Conservation (phyloP, 495 filamentous ascomycete species). For the Lophiostoma macrostomum region DNA sequence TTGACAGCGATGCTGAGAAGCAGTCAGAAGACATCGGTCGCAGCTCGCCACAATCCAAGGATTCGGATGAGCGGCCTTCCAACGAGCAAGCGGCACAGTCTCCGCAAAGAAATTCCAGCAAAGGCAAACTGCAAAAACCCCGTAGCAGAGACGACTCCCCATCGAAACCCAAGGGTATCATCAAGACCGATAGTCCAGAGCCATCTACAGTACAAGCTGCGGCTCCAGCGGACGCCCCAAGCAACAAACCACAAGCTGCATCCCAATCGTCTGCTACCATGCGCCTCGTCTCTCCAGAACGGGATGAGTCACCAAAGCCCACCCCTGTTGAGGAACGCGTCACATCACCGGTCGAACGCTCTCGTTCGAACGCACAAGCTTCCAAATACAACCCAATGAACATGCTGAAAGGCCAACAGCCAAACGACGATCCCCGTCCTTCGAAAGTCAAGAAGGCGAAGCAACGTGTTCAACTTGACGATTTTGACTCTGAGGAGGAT, state of each 20-base stretch:
- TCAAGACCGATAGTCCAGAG: conserved; percentile 35
- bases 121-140: conserved; percentile 76
- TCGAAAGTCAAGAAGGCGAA: conserved; percentile 49
- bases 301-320: conserved; percentile 20
- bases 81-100: conserved; percentile 22
- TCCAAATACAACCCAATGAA: conserved; percentile 39
- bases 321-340: conserved; percentile 4
- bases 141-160: conserved; percentile 25
- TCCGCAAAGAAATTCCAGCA: conserved; percentile 60
- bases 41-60: conserved; percentile 48
- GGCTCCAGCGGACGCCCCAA: conserved; percentile 9
- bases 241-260: conserved; percentile 11
- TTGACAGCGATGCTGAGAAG: conserved; percentile 50
- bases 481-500: conserved; percentile 46
- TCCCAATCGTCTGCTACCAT: conserved; percentile 45
- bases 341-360: conserved; percentile 31
- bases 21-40: conserved; percentile 51
- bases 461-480: conserved; percentile 46
- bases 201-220: conserved; percentile 3
- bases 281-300: conserved; percentile 60
- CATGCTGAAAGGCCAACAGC: conserved; percentile 26
- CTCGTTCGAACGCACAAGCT: conserved; percentile 23
- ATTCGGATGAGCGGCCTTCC: conserved; percentile 43
- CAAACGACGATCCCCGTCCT: conserved; percentile 29
- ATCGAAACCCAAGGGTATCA: conserved; percentile 11